Base-by-base conservation (phyloP, 2,329 filamentous ascomycete species). In the Arthrobotrys iridis region DNA sequence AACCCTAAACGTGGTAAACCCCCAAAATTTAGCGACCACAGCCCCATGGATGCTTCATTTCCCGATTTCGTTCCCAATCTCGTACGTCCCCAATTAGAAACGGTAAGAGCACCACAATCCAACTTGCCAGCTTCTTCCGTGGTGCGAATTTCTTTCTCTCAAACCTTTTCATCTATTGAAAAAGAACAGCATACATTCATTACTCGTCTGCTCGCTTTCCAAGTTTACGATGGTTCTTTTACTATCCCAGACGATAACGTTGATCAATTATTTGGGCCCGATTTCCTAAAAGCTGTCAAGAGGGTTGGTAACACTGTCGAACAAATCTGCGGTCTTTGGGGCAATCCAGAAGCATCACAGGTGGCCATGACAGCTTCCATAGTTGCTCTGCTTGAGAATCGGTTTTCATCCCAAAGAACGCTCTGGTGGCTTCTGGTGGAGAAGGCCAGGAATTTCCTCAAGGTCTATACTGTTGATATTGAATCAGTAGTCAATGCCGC, bases 361-460 rank as follows among this genome's bases (percentile, higher is more conserved):
- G 5, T 52, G 2, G 46, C 46, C 46, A 2, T 52, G 20, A 26
- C 20, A 8, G 46, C 24, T 5, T 26, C 50, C 28, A 57, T 57
- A 35, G 13, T 57, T 57, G 50, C 50, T 11, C n/a, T 37, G n/a
- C n/a, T 57, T 2, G 50, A 57, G 18, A 20, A 35, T 15, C 50
- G 18, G 7, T 37, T 57, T 8, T 15, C 50, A 35, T 57, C 26
- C 37, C 50, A 57, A 7, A 35, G 22, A 30, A 30, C 50, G 13
- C 50, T 57, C 26, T 57, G 50, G 50, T 1, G 20, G 11, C 50
- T 57, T 22, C 20, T 57, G 24, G 50, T 20, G 13, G 50, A 37
- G 37, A 57, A 57, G 28, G 50, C 50, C 20, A 35, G 30, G 22
- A 15, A 57, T 11, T 57, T 57, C 37, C 8, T 57, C 28, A 57